These are phyloP conservation scores for Candida mattraensis DNA, from an alignment of 805 yeast species.

Conservation along the genomic window DNA sequence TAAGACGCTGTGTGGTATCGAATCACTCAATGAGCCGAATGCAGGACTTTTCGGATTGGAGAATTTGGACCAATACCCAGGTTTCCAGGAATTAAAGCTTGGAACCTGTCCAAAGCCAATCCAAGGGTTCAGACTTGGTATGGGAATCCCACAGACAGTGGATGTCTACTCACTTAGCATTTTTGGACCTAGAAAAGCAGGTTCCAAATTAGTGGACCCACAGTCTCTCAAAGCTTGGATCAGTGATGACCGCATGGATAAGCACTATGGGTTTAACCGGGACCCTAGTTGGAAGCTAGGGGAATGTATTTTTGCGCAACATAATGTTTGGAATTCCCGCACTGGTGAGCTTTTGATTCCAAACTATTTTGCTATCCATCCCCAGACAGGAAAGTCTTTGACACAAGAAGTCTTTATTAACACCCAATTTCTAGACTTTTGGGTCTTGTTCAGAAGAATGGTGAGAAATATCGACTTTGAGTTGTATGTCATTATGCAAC, in stretches of 20 bases:
- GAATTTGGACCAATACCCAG: slow-evolving; percentile 55
- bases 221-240: slow-evolving; percentile 72
- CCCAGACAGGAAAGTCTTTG: slow-evolving; percentile 38
- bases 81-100: slow-evolving; percentile 62
- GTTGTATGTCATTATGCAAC: slow-evolving; percentile 65
- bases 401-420: slow-evolving; percentile 61
- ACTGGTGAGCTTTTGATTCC: slow-evolving; percentile 43
- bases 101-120: slow-evolving; percentile 84
- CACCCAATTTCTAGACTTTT: slow-evolving; percentile 62
- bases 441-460: slow-evolving; percentile 46
- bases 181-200: slow-evolving; percentile 74
- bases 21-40: slow-evolving; percentile 84
- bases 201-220: slow-evolving; percentile 60
- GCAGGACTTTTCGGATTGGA: slow-evolving; percentile 67
- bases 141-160: slow-evolving; percentile 69
- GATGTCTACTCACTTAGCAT: slow-evolving; percentile 69
- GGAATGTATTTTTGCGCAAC: slow-evolving; percentile 76
- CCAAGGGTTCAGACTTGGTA: slow-evolving; percentile 72
- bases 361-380: slow-evolving; percentile 49
- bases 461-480: slow-evolving; percentile 47
- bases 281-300: slow-evolving; percentile 66
- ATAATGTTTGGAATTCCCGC: slow-evolving; percentile 68
- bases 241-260: slow-evolving; percentile 50
- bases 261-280: slow-evolving; percentile 70
- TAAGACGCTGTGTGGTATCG: slow-evolving; percentile 68